A percentile compares a stretch with the other conserved stretches of the same genome.
phyloP scores from a whole-genome alignment of 2,329 filamentous ascomycete genomes.

The Tolypocladium pustulatum region DNA sequence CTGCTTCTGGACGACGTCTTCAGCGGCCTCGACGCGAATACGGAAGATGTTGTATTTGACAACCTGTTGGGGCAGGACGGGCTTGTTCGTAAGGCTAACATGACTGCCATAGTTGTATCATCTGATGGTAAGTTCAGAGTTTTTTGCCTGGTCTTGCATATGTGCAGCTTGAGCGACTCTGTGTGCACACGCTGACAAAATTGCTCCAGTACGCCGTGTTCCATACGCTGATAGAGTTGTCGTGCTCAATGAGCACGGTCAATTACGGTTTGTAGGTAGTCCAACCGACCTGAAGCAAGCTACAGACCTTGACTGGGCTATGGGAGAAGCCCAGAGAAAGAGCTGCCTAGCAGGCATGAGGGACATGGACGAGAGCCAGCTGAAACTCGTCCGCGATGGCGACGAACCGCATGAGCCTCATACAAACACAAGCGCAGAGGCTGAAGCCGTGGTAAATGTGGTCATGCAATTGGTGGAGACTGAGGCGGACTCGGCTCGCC shows the following conservation, averaged over 20 bases:
- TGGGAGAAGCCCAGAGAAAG: not conserved
- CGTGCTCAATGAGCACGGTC: not conserved
- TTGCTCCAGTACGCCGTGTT: not conserved
- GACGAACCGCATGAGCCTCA: not conserved
- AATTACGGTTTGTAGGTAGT: not conserved
- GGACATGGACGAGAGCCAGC: no score
- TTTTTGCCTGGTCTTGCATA: not conserved
- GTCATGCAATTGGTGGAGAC: not conserved
- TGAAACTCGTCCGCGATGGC: not conserved
- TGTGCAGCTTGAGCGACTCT: not conserved
- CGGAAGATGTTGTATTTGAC: conserved; percentile 9
- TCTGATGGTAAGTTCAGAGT: conserved; percentile 5
- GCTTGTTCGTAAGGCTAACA: conserved; percentile 7
- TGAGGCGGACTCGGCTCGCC: not conserved
- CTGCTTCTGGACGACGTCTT: conserved; percentile 16
- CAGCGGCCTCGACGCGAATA: conserved; percentile 15
- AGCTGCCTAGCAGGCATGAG: not conserved
- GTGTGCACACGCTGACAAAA: not conserved
- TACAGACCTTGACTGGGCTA: not conserved
- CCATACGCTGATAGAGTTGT: not conserved
- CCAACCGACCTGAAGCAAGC: not conserved
- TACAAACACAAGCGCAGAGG: not conserved
- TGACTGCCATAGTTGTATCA: conserved; percentile 5
- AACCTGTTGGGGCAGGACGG: conserved; percentile 8
- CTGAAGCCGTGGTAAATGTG: not conserved